These are phyloP conservation scores for Brassica rapa DNA, from an alignment of 345 rosid genomes.

Conservation along the genomic window DNA sequence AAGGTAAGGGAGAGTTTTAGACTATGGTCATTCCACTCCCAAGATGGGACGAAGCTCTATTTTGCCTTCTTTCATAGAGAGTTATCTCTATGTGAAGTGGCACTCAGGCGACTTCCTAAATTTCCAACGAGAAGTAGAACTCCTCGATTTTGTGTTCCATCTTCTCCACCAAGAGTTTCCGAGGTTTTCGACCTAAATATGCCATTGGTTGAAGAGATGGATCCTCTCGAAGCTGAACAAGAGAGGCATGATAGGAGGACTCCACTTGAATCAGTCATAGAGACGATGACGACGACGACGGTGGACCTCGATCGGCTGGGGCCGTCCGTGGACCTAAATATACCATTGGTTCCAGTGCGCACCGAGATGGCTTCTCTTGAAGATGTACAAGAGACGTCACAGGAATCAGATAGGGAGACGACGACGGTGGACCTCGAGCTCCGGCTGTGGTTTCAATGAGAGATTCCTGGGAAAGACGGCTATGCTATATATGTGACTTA, in stretches of 20 bases:
- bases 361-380: not conserved
- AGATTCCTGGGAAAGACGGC: not conserved
- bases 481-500: not conserved
- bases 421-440: not conserved
- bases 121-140: not conserved
- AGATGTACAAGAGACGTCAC: not conserved
- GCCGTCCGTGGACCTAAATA: not conserved
- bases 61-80: not conserved
- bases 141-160: not conserved
- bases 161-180: not conserved
- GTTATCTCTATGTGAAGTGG: not conserved
- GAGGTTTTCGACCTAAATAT: not conserved
- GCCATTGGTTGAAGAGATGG: not conserved
- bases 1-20: not conserved
- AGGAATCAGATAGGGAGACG: not conserved
- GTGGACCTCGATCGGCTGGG: not conserved
- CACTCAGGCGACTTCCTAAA: not conserved
- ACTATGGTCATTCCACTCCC: slow-evolving; percentile 26
- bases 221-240: not conserved
- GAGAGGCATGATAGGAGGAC: not conserved
- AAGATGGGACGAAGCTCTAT: not conserved
- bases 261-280: not conserved
- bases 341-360: not conserved
- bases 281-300: not conserved
- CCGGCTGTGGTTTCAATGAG: not conserved